Evolutionary conservation across 2,329 filamentous ascomycete genomes (phyloP).

Genomic region (Chaetothyriales sp.): DNA sequence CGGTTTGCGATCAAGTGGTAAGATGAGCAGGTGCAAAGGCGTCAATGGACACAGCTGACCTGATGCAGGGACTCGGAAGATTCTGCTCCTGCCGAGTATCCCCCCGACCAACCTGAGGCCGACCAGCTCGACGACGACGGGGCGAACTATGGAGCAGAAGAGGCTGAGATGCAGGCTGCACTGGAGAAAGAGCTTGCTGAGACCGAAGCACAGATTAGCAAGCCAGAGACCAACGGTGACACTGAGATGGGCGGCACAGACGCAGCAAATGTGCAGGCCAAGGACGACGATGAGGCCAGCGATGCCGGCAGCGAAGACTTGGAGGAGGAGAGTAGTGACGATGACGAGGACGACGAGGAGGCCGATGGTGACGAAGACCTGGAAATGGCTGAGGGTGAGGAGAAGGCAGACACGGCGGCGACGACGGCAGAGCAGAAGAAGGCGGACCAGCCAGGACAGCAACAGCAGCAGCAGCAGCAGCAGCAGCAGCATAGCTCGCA

Average conservation of each 20-base stretch:
- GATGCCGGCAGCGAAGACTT: slow-evolving; percentile 67
- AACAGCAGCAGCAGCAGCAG: slow-evolving; percentile 22
- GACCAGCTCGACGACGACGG: slow-evolving; percentile 70
- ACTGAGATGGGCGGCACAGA: slow-evolving; percentile 62
- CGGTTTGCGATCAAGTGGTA: slow-evolving; percentile 98
- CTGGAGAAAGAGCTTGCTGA: slow-evolving; percentile 38
- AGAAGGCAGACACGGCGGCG: slow-evolving; percentile 20
- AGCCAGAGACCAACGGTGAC: slow-evolving; percentile 41
- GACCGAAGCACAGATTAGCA: slow-evolving; percentile 29
- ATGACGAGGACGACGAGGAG: slow-evolving; percentile 52
- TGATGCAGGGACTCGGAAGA: slow-evolving; percentile 83
- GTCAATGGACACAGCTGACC: not conserved
- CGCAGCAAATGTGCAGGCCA: slow-evolving; percentile 28
- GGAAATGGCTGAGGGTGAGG: slow-evolving; percentile 40
- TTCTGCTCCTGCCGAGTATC: slow-evolving; percentile 86
- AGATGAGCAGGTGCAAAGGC: slow-evolving; percentile 15
- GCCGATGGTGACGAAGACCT: slow-evolving; percentile 35
- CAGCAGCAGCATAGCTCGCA: not conserved
- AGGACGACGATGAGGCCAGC: slow-evolving; percentile 52
- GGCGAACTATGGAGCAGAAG: slow-evolving; percentile 79
- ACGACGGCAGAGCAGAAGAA: slow-evolving; percentile 18
- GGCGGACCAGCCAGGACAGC: slow-evolving; percentile 12
- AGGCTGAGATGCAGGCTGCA: slow-evolving; percentile 57
- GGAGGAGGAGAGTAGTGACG: slow-evolving; percentile 59
- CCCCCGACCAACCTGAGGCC: slow-evolving; percentile 92